These are phyloP conservation scores for Dactylellina sp. DNA, from an alignment of 2,329 filamentous ascomycete genomes.

Conservation along the genomic window DNA sequence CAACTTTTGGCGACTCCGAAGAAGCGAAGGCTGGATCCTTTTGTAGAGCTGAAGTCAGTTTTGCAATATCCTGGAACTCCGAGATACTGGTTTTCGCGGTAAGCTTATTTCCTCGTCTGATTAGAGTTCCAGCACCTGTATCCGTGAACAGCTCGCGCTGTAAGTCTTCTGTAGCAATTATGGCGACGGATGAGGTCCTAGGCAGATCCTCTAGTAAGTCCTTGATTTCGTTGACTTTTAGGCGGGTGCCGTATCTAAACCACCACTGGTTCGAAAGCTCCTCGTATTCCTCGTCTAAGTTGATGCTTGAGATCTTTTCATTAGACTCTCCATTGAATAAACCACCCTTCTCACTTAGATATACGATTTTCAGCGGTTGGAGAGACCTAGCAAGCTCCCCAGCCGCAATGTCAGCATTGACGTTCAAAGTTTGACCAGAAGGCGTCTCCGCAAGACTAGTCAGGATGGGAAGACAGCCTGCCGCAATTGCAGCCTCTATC, in stretches of 20 bases:
- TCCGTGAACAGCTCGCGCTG: constrained; percentile 98
- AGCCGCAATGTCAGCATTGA: constrained; percentile 96
- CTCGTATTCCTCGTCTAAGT: constrained; percentile 95
- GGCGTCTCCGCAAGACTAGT: constrained; percentile 95
- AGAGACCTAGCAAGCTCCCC: constrained; percentile 89
- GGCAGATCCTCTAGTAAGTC: constrained; percentile 89
- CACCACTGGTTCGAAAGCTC: constrained; percentile 91
- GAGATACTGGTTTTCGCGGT: constrained; percentile 77
- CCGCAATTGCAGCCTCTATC: constrained; percentile 89
- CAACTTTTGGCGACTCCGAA: constrained; percentile 72
- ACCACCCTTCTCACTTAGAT: constrained; percentile 97
- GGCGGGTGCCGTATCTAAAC: constrained; percentile 91
- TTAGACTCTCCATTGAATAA: constrained; percentile 93
- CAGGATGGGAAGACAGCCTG: constrained; percentile 90
- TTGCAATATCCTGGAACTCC: constrained; percentile 79
- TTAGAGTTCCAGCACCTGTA: constrained; percentile 91
- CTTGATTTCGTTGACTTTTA: constrained; percentile 99
- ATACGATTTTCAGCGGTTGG: constrained; percentile 96
- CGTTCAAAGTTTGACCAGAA: constrained; percentile 92
- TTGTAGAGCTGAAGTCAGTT: constrained; percentile 81
- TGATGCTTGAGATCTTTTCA: constrained; percentile 96
- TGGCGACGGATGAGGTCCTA: constrained; percentile 91
- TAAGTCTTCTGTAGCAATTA: constrained; percentile 94
- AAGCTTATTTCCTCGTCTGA: constrained; percentile 90
- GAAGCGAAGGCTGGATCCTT: constrained; percentile 82